phyloP scores from a whole-genome alignment of 2,329 filamentous ascomycete genomes.

The Phialophora tarda region DNA sequence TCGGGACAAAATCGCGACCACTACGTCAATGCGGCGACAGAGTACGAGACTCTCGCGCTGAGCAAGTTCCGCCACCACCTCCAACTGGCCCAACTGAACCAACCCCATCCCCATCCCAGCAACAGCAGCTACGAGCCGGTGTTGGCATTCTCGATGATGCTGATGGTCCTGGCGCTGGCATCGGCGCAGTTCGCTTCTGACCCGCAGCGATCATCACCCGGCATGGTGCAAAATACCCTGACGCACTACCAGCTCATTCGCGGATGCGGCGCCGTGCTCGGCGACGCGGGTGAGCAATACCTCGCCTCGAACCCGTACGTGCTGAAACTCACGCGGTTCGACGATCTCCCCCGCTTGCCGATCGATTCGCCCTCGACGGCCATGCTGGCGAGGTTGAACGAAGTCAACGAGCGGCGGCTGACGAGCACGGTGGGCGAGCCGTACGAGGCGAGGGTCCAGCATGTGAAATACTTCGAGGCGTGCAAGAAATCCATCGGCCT shows the following conservation, averaged over 20 bases:
- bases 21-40: conserved; percentile 29
- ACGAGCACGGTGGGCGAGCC: conserved; percentile 7
- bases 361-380: conserved; percentile 16
- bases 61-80: conserved; percentile 28
- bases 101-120: not conserved
- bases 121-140: conserved; percentile 23
- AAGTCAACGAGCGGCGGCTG: conserved; percentile 29
- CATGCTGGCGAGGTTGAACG: conserved; percentile 21
- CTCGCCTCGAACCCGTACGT: conserved; percentile 29
- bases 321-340: conserved; percentile 26
- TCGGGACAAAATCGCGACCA: conserved; percentile 6
- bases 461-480: conserved; percentile 26
- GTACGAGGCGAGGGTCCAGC: conserved; percentile 19
- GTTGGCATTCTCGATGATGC: conserved; percentile 33
- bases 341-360: conserved; percentile 20
- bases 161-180: conserved; percentile 32
- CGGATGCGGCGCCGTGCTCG: conserved; percentile 26
- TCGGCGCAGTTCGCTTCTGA: conserved; percentile 22
- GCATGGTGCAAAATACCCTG: conserved; percentile 30
- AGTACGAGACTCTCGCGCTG: conserved; percentile 30
- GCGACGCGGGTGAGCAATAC: conserved; percentile 22
- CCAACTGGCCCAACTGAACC: not conserved
- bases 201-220: not conserved
- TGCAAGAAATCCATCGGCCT: conserved; percentile 31
- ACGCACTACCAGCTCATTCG: conserved; percentile 30